A percentile compares a stretch with the other conserved stretches of the same genome.
phyloP scores from a whole-genome alignment of 2,329 filamentous ascomycete genomes.

The Beauveria pseudobassiana region DNA sequence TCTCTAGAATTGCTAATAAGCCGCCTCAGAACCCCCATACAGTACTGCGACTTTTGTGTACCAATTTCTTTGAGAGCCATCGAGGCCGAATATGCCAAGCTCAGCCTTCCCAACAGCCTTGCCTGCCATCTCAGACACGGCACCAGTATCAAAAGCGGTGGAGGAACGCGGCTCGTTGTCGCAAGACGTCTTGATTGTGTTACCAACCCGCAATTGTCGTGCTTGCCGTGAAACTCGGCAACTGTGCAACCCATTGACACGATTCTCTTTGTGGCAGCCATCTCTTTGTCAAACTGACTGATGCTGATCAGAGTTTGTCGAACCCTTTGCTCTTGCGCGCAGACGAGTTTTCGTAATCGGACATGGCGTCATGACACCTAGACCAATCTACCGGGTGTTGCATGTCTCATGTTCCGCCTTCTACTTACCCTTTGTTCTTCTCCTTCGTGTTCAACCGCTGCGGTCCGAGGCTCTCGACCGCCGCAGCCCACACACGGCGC shows the following conservation, averaged over 20 bases:
- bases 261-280: not conserved
- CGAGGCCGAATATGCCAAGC: too few relatives aligned
- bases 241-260: not conserved
- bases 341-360: not conserved
- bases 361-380: not conserved
- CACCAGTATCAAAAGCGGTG: too few relatives aligned
- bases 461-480: not conserved
- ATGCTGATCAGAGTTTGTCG: too few relatives aligned
- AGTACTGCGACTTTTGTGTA: too few relatives aligned
- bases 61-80: too few relatives aligned
- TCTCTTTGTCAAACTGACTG: not conserved
- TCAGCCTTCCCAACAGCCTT: too few relatives aligned
- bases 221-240: not conserved
- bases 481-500: not conserved
- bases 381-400: not conserved
- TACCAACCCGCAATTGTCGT: not conserved
- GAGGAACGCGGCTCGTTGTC: not conserved
- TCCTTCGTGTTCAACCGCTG: not conserved
- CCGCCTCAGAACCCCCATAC: too few relatives aligned
- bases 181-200: not conserved
- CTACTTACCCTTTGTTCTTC: not conserved
- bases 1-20: too few relatives aligned
- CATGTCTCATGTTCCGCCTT: not conserved
- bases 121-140: too few relatives aligned
- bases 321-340: too few relatives aligned